Base-by-base conservation (phyloP, 2,329 filamentous ascomycete genomes). In the Paecilomyces fulvus region DNA sequence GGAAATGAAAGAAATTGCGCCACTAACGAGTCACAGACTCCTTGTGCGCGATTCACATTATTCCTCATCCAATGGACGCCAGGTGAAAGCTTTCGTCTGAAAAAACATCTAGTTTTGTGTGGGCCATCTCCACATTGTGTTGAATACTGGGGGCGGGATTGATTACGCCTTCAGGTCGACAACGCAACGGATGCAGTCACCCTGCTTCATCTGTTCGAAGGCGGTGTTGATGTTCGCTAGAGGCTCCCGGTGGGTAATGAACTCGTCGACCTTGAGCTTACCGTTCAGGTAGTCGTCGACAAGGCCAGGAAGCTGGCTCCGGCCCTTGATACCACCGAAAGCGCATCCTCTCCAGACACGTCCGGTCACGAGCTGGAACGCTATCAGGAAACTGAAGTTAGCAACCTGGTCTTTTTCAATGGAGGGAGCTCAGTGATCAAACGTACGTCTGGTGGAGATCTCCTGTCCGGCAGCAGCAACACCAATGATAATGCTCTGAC, bases 331-430 rank as follows among this genome's bases (percentile, higher is more conserved):
- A 67, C 94, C 94, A 65, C 94, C 94, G 69, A 99, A 99, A 17
- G 94, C 94, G 72, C 92, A 97, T 55, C 94, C 94, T 79, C 89
- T 95, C 94, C 94, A 99, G 59, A 95, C 89, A 72, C 94, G 91
- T 59, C 94, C 94, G 49, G 94, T 99, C 65, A 99, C 94, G 60
- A 99, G 85, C 81, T 97, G 94, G 87, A 99, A 99, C 72, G 94
- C 90, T 95, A 64, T 23, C 21, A 33, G 55, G 56, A 60, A 28
- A 55, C 17, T 48, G 57, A 12, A 50, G 49, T 57, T 33, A 48
- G 37, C 43, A 8, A 23, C 28, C 14, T 53, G 20, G 51, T 17
- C 31, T 23, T n/a, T n/a, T 2, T 6, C 10, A 17, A 10, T 14
- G 7, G 3, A 28, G 3, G 7, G 3, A 28, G 3, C 28, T 20